Conservation (phyloP, 805 yeast species). For the Jamesozyma piceae region DNA sequence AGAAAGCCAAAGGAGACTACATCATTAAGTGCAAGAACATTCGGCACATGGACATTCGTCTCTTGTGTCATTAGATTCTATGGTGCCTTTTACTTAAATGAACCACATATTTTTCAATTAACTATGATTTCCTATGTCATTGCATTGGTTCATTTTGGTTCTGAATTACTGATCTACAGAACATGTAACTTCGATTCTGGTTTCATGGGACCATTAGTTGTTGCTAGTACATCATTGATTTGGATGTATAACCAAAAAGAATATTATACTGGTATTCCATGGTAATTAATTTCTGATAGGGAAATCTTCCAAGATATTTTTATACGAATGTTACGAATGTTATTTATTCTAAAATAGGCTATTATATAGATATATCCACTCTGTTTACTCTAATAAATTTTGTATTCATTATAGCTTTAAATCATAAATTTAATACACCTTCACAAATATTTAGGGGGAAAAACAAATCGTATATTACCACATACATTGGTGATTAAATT, state of each 20-base stretch:
- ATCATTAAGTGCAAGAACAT: conserved; percentile 80
- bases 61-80: conserved; percentile 77
- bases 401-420: not conserved
- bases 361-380: not conserved
- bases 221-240: conserved; percentile 56
- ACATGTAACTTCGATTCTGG: conserved; percentile 85
- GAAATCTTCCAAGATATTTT: not conserved
- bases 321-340: not conserved
- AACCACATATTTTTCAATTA: conserved; percentile 65
- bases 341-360: not conserved
- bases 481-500: no score
- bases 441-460: not conserved
- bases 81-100: conserved; percentile 70
- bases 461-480: no score
- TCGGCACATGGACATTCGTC: conserved; percentile 95
- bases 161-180: conserved; percentile 72
- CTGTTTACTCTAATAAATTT: not conserved
- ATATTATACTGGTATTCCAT: conserved; percentile 39
- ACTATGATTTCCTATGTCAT: conserved; percentile 72
- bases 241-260: conserved; percentile 78
- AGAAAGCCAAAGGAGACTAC: conserved; percentile 52
- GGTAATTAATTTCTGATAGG: not conserved
- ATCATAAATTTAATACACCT: no score
- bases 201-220: conserved; percentile 78
- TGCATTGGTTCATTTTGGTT: conserved; percentile 74